A percentile compares a stretch with the other conserved stretches of the same genome.
Evolutionary conservation across 495 filamentous ascomycete species (phyloP).

Genomic region (Penicillium tannophilum): DNA sequence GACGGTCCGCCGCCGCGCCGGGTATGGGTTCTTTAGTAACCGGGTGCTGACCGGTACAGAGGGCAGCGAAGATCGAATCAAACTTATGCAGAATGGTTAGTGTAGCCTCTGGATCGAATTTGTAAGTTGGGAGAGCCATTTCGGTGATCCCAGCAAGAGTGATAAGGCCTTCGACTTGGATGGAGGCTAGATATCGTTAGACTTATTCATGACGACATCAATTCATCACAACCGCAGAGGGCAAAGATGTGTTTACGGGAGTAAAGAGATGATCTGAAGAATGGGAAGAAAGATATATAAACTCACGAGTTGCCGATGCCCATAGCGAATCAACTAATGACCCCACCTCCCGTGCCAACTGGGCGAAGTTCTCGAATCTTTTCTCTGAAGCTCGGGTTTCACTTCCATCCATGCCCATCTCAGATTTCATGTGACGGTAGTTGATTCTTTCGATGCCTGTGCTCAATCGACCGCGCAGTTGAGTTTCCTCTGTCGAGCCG

Average conservation of each 20-base stretch:
- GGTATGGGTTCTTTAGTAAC: slow-evolving; percentile 65
- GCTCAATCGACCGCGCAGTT: slow-evolving; percentile 23
- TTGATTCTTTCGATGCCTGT: slow-evolving; percentile 24
- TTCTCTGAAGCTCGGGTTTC: slow-evolving; percentile 47
- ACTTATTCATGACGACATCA: neutral
- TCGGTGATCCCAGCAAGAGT: slow-evolving; percentile 70
- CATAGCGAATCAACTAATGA: slow-evolving; percentile 75
- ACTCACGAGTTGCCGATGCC: slow-evolving; percentile 79
- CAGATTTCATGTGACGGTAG: slow-evolving; percentile 62
- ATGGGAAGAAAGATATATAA: slow-evolving; percentile 2
- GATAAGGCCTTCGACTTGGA: slow-evolving; percentile 84
- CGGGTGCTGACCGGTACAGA: slow-evolving; percentile 67
- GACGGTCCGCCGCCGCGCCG: slow-evolving; percentile 55
- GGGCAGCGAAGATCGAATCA: slow-evolving; percentile 72
- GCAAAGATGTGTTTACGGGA: too few relatives aligned
- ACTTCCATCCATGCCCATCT: slow-evolving; percentile 48
- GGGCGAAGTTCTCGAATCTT: slow-evolving; percentile 69
- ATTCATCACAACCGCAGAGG: too few relatives aligned
- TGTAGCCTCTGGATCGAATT: slow-evolving; percentile 62
- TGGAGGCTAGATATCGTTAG: slow-evolving; percentile 54
- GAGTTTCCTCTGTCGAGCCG: slow-evolving; percentile 74
- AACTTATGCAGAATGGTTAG: slow-evolving; percentile 74
- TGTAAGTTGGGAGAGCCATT: slow-evolving; percentile 65
- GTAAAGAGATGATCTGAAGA: neutral
- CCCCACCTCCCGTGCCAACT: slow-evolving; percentile 71